A percentile compares a stretch with the other conserved stretches of the same genome.
Evolutionary conservation across 2,329 filamentous ascomycete genomes (phyloP).

Genomic region (Penicillium italicum): DNA sequence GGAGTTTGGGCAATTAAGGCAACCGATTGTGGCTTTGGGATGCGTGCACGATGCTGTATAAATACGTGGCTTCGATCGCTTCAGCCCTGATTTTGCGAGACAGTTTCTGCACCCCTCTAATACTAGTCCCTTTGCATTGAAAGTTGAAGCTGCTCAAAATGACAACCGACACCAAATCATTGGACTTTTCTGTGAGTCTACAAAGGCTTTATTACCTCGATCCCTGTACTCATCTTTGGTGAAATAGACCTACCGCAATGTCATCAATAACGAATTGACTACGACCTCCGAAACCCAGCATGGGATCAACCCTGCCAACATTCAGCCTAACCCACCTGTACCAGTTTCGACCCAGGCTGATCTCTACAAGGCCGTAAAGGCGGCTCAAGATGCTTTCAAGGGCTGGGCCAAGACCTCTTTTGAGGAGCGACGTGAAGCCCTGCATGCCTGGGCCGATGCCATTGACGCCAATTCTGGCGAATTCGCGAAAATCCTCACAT

Average conservation of each 20-base stretch:
- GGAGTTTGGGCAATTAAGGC: neutral
- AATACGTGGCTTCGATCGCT: neutral
- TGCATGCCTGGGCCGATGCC: constrained; percentile 33
- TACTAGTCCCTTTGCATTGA: neutral
- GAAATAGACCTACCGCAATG: constrained; percentile 48
- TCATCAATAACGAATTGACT: constrained; percentile 50
- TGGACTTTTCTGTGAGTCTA: constrained; percentile 11
- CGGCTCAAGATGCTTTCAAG: constrained; percentile 48
- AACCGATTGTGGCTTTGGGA: neutral
- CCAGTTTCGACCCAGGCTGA: constrained; percentile 50
- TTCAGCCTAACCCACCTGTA: constrained; percentile 49
- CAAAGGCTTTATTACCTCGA: neutral
- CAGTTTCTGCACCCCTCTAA: no score
- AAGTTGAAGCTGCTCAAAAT: neutral
- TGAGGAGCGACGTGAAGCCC: constrained; percentile 33
- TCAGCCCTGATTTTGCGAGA: neutral
- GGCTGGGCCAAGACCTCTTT: constrained; percentile 43
- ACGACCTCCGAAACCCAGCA: constrained; percentile 46
- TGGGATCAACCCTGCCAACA: constrained; percentile 52
- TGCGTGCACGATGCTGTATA: neutral
- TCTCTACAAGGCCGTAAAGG: constrained; percentile 50
- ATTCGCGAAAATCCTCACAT: constrained; percentile 40
- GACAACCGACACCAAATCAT: neutral
- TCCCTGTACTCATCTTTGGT: neutral
- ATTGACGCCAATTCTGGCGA: constrained; percentile 36